These are phyloP conservation scores for Saccharomycopsis babjevae DNA, from an alignment of 805 yeast genomes.

Conservation along the genomic window DNA sequence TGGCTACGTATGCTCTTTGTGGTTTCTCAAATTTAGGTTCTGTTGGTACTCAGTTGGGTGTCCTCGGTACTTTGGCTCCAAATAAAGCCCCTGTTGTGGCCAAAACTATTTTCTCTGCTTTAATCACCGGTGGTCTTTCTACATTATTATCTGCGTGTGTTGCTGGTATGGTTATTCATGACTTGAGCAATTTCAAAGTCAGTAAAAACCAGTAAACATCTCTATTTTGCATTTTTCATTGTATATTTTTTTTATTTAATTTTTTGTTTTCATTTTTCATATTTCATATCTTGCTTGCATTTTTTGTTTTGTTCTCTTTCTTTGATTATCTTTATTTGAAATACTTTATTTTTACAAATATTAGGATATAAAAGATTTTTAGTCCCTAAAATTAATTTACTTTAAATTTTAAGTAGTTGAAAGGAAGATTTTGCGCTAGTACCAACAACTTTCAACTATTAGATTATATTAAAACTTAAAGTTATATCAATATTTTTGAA, in stretches of 20 bases:
- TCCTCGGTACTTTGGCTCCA: conserved; percentile 46
- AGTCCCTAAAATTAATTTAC: background rate
- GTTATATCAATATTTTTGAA: no score
- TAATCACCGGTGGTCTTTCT: conserved; percentile 42
- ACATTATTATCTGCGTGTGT: conserved; percentile 48
- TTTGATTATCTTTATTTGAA: background rate
- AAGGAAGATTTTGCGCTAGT: background rate
- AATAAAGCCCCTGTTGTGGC: conserved; percentile 39
- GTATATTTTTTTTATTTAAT: background rate
- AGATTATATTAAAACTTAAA: no score
- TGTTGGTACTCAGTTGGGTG: conserved; percentile 52
- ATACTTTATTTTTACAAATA: background rate
- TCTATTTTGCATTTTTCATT: background rate
- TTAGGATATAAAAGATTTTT: background rate
- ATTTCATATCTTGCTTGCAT: background rate
- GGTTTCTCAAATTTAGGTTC: conserved; percentile 57
- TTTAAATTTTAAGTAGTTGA: background rate
- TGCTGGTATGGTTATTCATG: conserved; percentile 55
- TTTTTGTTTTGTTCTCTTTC: background rate
- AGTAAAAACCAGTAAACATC: conserved; percentile 1
- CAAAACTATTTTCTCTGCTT: conserved; percentile 35
- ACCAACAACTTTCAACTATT: background rate
- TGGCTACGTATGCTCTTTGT: conserved; percentile 54
- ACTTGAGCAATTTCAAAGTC: conserved; percentile 24
- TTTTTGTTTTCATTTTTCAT: background rate